Conservation (phyloP, 1,284 basidiomycete genomes). For the Rhodotorula sp. region DNA sequence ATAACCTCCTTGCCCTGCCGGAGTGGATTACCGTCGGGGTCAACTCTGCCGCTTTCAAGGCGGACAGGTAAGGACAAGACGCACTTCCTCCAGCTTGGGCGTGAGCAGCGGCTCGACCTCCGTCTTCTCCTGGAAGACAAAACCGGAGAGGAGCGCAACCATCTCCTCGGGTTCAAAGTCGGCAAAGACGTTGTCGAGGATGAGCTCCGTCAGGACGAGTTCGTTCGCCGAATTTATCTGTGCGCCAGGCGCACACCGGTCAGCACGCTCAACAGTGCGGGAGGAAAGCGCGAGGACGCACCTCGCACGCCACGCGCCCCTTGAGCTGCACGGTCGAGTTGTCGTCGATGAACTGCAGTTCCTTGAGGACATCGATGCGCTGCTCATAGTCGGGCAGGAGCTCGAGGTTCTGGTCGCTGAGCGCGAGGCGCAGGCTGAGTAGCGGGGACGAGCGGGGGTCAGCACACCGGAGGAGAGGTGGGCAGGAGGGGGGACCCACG, state of each 20-base stretch:
- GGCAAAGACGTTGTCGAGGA: constrained; percentile 91
- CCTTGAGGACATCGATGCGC: constrained; percentile 84
- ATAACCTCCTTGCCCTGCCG: constrained; percentile 74
- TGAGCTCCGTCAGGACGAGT: constrained; percentile 92
- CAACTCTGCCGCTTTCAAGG: neutral
- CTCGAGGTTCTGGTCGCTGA: constrained; percentile 96
- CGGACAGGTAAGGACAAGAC: neutral
- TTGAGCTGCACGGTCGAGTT: constrained; percentile 93
- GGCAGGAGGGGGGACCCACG: constrained; percentile 40
- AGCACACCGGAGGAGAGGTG: neutral
- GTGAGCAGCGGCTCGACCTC: constrained; percentile 79
- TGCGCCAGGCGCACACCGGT: neutral
- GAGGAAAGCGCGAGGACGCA: constrained; percentile 47
- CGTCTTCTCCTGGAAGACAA: constrained; percentile 97
- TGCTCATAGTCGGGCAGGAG: constrained; percentile 97
- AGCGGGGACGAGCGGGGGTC: neutral
- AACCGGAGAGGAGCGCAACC: constrained; percentile 93
- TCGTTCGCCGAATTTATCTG: constrained; percentile 97
- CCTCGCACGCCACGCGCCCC: constrained; percentile 97
- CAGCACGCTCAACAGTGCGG: constrained; percentile 1
- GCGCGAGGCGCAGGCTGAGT: constrained; percentile 65
- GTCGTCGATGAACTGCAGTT: constrained; percentile 88
- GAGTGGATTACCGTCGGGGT: neutral
- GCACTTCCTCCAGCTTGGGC: constrained; percentile 66
- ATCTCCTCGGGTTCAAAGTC: constrained; percentile 91